phyloP scores from a whole-genome alignment of 129 eudicot species.

The Artemisia argyi region DNA sequence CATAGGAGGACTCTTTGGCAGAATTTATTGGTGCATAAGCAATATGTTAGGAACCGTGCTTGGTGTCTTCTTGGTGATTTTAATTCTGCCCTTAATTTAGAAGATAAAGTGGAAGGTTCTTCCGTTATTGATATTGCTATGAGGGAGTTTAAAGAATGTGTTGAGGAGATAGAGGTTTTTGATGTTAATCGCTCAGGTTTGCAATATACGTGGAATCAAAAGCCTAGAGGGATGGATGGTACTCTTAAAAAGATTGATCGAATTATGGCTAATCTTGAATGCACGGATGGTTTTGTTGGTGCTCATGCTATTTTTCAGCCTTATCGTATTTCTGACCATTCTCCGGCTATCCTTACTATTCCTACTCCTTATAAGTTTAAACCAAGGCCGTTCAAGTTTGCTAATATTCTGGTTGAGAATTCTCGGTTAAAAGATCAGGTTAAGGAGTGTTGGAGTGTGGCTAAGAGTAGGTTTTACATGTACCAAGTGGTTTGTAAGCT shows the following conservation, averaged over 20 bases:
- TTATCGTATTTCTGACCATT: background rate
- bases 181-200: background rate
- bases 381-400: background rate
- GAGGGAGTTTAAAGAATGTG: background rate
- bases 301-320: background rate
- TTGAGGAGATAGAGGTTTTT: background rate
- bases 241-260: background rate
- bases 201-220: background rate
- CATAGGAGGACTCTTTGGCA: background rate
- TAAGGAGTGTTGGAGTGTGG: background rate
- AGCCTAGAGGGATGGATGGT: background rate
- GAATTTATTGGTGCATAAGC: background rate
- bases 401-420: background rate
- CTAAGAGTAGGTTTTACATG: background rate
- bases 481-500: background rate
- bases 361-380: background rate
- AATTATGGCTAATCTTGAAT: too few species aligned
- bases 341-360: background rate
- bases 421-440: background rate
- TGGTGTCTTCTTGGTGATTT: background rate
- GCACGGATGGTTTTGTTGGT: too few species aligned
- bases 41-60: background rate
- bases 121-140: background rate
- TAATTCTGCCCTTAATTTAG: background rate
- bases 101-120: background rate